These are phyloP conservation scores for Fraxinus greggii DNA, from an alignment of 305 asterid species.

Conservation along the genomic window DNA sequence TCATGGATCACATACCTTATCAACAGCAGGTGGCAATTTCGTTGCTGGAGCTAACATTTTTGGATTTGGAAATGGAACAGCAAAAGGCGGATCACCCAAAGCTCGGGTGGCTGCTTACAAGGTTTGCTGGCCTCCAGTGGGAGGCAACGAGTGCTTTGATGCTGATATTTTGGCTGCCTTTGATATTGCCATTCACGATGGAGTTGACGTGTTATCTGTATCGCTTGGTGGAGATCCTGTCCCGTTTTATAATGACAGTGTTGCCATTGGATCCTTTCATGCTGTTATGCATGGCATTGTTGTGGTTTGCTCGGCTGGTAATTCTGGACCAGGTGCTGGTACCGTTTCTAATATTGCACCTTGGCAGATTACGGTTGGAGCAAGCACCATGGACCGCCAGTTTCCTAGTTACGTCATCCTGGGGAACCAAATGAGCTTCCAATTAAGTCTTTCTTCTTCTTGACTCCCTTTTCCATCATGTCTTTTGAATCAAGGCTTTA, in stretches of 20 bases:
- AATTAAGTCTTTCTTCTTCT: constrained; percentile 28
- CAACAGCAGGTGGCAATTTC: constrained; percentile 89
- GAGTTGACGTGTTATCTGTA: constrained; percentile 84
- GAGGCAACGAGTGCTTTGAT: constrained; percentile 73
- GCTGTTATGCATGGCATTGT: constrained; percentile 72
- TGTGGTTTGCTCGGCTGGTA: constrained; percentile 89
- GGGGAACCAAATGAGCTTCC: constrained; percentile 48
- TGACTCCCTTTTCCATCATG: not conserved
- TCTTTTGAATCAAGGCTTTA: not conserved
- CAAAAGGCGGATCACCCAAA: constrained; percentile 91
- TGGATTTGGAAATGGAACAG: constrained; percentile 85
- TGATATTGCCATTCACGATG: constrained; percentile 81
- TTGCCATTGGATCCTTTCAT: constrained; percentile 87
- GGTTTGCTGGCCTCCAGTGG: constrained; percentile 83
- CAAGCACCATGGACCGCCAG: constrained; percentile 81
- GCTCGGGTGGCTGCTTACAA: constrained; percentile 92
- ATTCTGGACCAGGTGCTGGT: constrained; percentile 67
- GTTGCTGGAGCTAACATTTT: constrained; percentile 65
- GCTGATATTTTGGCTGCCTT: constrained; percentile 85
- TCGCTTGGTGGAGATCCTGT: constrained; percentile 73
- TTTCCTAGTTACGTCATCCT: constrained; percentile 62
- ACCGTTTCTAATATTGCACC: constrained; percentile 74
- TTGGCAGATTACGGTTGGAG: constrained; percentile 86
- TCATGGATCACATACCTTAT: constrained; percentile 92
- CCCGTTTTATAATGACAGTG: constrained; percentile 62